phyloP scores from a whole-genome alignment of 805 yeast species.

The Debaryomyces maramus region DNA sequence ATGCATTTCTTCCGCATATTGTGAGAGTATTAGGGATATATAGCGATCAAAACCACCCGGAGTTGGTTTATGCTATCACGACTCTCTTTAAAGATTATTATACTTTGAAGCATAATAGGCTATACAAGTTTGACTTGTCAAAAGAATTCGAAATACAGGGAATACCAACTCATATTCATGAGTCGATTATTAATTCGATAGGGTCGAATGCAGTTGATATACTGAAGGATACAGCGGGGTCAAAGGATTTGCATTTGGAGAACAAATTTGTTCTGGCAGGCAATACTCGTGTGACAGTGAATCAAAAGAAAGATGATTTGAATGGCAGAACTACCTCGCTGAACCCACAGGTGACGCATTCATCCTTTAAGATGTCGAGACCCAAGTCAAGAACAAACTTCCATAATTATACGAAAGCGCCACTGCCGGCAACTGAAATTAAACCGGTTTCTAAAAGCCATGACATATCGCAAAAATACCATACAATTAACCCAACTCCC shows the following conservation, averaged over 20 bases:
- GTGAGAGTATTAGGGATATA: slow-evolving; percentile 16
- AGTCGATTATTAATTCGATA: slow-evolving; percentile 7
- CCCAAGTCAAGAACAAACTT: background rate
- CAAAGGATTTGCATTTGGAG: background rate
- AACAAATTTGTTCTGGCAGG: slow-evolving; percentile 26
- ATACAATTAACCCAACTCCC: too few relatives aligned
- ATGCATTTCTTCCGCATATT: slow-evolving; percentile 24
- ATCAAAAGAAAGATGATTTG: slow-evolving; percentile 1
- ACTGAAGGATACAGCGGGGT: slow-evolving; percentile 5
- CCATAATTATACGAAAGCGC: background rate
- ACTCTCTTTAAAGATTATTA: slow-evolving; percentile 28
- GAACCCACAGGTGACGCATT: too few relatives aligned
- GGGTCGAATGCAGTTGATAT: background rate
- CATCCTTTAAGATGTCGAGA: background rate
- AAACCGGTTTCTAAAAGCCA: too few relatives aligned
- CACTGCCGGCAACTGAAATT: too few relatives aligned
- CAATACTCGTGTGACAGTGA: slow-evolving; percentile 21
- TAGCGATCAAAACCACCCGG: slow-evolving; percentile 5
- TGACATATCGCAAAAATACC: too few relatives aligned
- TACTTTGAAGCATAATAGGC: slow-evolving; percentile 27
- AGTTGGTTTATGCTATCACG: slow-evolving; percentile 17
- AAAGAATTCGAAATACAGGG: slow-evolving; percentile 38
- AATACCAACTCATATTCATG: slow-evolving; percentile 21
- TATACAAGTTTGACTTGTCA: slow-evolving; percentile 48
- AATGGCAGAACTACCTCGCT: too few relatives aligned